These are phyloP conservation scores for Aaosphaeria arxii DNA, from an alignment of 2,329 filamentous ascomycete species.

Conservation along the genomic window DNA sequence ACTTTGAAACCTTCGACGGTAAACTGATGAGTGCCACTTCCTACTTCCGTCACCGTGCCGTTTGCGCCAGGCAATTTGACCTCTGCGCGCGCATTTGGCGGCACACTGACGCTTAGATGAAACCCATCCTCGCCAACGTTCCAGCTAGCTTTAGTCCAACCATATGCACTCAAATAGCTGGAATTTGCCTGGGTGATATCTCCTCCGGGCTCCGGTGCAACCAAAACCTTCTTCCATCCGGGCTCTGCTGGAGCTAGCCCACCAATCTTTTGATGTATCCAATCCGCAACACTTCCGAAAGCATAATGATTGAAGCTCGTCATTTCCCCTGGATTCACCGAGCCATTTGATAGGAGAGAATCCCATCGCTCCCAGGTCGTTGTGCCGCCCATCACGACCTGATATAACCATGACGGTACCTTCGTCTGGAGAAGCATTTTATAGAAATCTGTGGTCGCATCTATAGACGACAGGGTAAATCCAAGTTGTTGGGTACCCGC, in stretches of 20 bases:
- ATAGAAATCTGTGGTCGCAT: constrained; percentile 25
- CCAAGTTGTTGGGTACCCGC: not conserved
- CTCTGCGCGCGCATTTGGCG: not conserved
- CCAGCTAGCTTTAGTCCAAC: not conserved
- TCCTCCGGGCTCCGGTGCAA: not conserved
- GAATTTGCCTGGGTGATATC: not conserved
- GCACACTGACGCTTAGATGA: not conserved
- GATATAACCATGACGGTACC: constrained; percentile 48
- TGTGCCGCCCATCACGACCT: constrained; percentile 44
- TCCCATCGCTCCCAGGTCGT: constrained; percentile 29
- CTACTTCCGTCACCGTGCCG: not conserved
- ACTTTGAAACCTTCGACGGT: not conserved
- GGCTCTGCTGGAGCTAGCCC: not conserved
- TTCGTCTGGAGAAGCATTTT: constrained; percentile 46
- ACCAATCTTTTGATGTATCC: not conserved
- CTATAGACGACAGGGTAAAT: constrained; percentile 2
- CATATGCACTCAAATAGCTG: not conserved
- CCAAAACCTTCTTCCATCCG: not conserved
- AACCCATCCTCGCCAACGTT: not conserved
- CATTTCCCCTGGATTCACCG: not conserved
- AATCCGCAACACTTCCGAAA: not conserved
- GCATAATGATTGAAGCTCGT: constrained; percentile 2
- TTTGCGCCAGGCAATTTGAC: not conserved
- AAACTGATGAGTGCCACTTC: not conserved
- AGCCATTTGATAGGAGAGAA: not conserved